Percentiles rank a stretch among this genome's conserved stretches.
phyloP scores from a whole-genome alignment of 108 stramenopile species.

The Cyclotella distinguenda region DNA sequence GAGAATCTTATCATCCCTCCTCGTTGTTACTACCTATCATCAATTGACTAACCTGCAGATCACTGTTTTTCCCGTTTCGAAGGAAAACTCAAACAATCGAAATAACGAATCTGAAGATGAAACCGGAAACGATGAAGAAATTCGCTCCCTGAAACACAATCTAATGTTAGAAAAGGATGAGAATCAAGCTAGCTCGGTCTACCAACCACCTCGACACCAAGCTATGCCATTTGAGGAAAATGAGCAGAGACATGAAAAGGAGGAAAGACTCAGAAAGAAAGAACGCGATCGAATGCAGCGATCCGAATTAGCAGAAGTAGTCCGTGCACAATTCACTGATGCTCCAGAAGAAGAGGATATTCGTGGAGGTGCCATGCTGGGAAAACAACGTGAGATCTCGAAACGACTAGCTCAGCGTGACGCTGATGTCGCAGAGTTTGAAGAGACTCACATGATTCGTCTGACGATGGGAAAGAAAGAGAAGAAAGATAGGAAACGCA shows the following conservation, averaged over 20 bases:
- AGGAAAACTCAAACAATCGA: constrained; percentile 14
- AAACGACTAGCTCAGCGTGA: constrained; percentile 61
- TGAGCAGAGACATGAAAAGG: constrained; percentile 51
- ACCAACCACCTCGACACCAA: constrained; percentile 76
- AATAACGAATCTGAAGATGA: constrained; percentile 29
- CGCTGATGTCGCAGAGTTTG: constrained; percentile 67
- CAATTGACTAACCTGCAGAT: not conserved
- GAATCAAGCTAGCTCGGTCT: constrained; percentile 32
- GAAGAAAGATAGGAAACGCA: constrained; percentile 72
- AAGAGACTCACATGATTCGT: constrained; percentile 83
- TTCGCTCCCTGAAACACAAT: not conserved
- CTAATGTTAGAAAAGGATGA: constrained; percentile 28
- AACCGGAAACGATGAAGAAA: constrained; percentile 11
- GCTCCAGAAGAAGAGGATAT: constrained; percentile 87
- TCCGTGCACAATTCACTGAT: constrained; percentile 73
- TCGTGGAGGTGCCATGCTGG: constrained; percentile 74
- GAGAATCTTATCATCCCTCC: not conserved
- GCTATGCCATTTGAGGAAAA: constrained; percentile 77
- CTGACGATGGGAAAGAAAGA: constrained; percentile 72
- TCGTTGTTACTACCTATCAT: not conserved
- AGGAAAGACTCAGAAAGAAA: constrained; percentile 52
- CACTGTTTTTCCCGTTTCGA: not conserved
- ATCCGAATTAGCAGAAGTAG: constrained; percentile 74
- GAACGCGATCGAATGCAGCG: constrained; percentile 59
- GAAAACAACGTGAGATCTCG: constrained; percentile 69